These are phyloP conservation scores for Emmonsiellopsis sp. DNA, from an alignment of 2,329 filamentous ascomycete genomes.

Conservation along the genomic window DNA sequence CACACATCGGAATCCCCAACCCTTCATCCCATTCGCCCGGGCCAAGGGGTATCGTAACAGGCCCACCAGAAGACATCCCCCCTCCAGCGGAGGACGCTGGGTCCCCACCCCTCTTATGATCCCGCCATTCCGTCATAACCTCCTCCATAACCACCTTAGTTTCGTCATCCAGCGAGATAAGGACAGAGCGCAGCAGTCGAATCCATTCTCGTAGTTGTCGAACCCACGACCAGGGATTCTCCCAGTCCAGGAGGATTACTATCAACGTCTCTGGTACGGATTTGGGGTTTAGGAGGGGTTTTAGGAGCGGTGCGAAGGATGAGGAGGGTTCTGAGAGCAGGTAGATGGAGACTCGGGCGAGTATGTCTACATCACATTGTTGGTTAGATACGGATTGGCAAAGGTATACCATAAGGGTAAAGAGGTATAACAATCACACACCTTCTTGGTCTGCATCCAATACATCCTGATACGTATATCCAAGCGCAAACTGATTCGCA, in stretches of 20 bases:
- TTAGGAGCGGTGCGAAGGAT: constrained; percentile 72
- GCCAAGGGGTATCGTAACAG: constrained; percentile 66
- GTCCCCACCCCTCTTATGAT: constrained; percentile 57
- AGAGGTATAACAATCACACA: constrained; percentile 27
- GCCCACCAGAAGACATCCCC: constrained; percentile 53
- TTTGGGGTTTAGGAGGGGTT: constrained; percentile 73
- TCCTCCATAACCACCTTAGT: constrained; percentile 81
- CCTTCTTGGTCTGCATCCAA: constrained; percentile 89
- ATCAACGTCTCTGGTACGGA: constrained; percentile 80
- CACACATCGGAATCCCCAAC: constrained; percentile 74
- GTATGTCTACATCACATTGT: constrained; percentile 54
- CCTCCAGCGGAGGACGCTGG: constrained; percentile 46
- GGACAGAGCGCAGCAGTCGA: constrained; percentile 66
- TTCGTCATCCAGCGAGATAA: constrained; percentile 63
- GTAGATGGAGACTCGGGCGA: constrained; percentile 83
- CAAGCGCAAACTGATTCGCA: constrained; percentile 84
- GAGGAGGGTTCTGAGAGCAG: constrained; percentile 77
- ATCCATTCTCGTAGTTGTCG: constrained; percentile 86
- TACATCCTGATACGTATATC: constrained; percentile 93
- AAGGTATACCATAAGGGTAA: neutral
- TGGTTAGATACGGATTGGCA: constrained; percentile 1
- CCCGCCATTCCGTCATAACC: constrained; percentile 69
- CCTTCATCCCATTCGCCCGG: constrained; percentile 91
- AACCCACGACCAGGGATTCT: constrained; percentile 86
- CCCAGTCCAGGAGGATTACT: constrained; percentile 91